A percentile compares a stretch with the other conserved stretches of the same genome.
phyloP scores from a whole-genome alignment of 495 filamentous ascomycete genomes.

The Endocarpon pusillum region DNA sequence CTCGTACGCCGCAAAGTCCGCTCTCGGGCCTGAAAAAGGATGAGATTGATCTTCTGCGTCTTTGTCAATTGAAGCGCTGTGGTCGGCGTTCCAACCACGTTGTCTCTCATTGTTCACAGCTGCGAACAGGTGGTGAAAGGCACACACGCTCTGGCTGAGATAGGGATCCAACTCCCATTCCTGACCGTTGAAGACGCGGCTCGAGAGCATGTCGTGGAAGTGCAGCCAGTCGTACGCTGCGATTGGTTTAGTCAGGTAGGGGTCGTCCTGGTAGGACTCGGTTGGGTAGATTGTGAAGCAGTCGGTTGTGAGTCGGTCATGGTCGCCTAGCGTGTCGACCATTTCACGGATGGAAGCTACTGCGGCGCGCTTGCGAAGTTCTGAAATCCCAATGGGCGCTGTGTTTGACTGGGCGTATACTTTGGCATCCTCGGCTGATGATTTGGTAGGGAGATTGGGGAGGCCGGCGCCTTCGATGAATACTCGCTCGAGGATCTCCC shows the following conservation, averaged over 20 bases:
- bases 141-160: conserved; percentile 66
- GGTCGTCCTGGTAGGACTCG: conserved; percentile 84
- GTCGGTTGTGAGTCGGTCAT: conserved; percentile 68
- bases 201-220: conserved; percentile 74
- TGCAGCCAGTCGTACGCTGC: conserved; percentile 83
- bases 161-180: conserved; percentile 83
- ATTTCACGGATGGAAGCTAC: conserved; percentile 72
- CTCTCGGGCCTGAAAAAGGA: conserved; percentile 64
- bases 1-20: conserved; percentile 65
- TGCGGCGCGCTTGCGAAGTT: conserved; percentile 56
- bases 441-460: conserved; percentile 32
- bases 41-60: conserved; percentile 36
- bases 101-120: conserved; percentile 19
- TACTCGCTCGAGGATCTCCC: conserved; percentile 68
- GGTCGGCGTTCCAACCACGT: conserved; percentile 5
- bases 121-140: conserved; percentile 85
- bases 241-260: conserved; percentile 71
- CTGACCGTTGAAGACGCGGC: conserved; percentile 53
- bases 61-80: conserved; percentile 19
- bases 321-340: conserved; percentile 75
- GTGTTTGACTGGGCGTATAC: conserved; percentile 15
- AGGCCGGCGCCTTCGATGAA: conserved; percentile 82
- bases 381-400: conserved; percentile 40
- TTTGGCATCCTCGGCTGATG: conserved; percentile 19
- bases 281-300: conserved; percentile 73